Evolutionary conservation across 257 asterid species (phyloP).

Genomic region (Thymus mandschuricus): DNA sequence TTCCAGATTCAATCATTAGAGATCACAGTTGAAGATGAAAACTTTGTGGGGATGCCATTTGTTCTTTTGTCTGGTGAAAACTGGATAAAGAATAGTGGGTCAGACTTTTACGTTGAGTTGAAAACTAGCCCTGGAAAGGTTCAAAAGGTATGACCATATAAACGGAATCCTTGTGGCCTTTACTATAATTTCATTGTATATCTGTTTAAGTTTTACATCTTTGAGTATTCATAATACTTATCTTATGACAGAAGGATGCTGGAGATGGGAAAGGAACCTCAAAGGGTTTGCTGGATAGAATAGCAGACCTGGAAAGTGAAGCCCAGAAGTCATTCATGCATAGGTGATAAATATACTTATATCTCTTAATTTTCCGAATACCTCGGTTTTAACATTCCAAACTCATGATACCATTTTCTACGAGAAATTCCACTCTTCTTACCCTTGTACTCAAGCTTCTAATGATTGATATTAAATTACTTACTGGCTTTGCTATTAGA

Average conservation of each 20-base stretch:
- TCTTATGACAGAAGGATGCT: conserved; percentile 47
- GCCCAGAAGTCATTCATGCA: conserved; percentile 99
- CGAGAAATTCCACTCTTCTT: conserved; percentile 19
- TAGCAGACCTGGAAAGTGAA: conserved; percentile 90
- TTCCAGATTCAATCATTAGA: conserved; percentile 86
- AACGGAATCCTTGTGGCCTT: conserved; percentile 32
- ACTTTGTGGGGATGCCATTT: conserved; percentile 91
- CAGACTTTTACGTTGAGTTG: conserved; percentile 83
- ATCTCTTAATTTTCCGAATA: conserved; percentile 3
- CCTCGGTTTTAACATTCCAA: conserved; percentile 19
- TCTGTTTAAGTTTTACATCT: conserved; percentile 16
- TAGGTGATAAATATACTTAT: conserved; percentile 54
- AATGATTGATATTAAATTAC: conserved; percentile 1
- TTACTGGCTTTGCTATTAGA: conserved; percentile 10
- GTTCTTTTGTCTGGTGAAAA: conserved; percentile 77
- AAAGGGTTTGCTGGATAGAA: conserved; percentile 77
- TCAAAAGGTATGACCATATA: conserved; percentile 45
- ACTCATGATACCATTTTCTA: conserved; percentile 12
- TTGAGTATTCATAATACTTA: conserved; percentile 26
- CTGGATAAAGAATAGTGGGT: conserved; percentile 82
- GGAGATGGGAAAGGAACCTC: conserved; percentile 83
- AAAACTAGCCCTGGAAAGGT: conserved; percentile 43
- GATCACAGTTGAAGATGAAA: conserved; percentile 67
- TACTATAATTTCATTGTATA: conserved; percentile 8
- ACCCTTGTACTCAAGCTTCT: conserved; percentile 19